phyloP scores from a whole-genome alignment of 345 rosid species.

The Lumnitzera littorea region DNA sequence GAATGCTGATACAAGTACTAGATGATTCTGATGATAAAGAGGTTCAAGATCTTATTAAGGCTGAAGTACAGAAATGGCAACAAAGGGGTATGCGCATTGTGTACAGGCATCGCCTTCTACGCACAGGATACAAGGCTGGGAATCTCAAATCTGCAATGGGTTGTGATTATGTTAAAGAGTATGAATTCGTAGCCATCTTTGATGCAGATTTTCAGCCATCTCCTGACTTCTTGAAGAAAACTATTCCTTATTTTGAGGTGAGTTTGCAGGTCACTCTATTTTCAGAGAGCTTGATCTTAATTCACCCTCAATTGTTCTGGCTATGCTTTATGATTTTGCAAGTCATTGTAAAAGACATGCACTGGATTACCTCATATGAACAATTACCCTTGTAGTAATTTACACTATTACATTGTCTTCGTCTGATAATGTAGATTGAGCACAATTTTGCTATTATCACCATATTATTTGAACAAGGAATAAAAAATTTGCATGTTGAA shows the following conservation, averaged over 20 bases:
- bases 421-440: too few relatives aligned
- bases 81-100: conserved; percentile 68
- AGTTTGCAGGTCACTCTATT: not conserved
- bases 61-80: conserved; percentile 91
- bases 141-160: conserved; percentile 91
- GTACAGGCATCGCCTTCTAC: conserved; percentile 81
- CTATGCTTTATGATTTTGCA: too few relatives aligned
- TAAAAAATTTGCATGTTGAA: too few relatives aligned
- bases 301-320: too few relatives aligned
- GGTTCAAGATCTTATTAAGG: conserved; percentile 66
- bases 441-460: too few relatives aligned
- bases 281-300: not conserved
- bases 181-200: conserved; percentile 79
- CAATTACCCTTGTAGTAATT: too few relatives aligned
- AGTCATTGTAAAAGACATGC: too few relatives aligned
- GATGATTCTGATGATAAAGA: conserved; percentile 84
- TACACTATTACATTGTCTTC: too few relatives aligned
- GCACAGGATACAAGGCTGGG: conserved; percentile 90
- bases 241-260: conserved; percentile 78
- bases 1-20: conserved; percentile 76
- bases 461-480: too few relatives aligned
- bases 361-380: too few relatives aligned
- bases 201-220: conserved; percentile 93
- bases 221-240: conserved; percentile 81
- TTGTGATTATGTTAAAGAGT: conserved; percentile 78